Evolutionary conservation across 1,284 basidiomycete genomes (phyloP), one percentile per base, ranked within the genome.

Genomic region (Cronartium ribicola): DNA sequence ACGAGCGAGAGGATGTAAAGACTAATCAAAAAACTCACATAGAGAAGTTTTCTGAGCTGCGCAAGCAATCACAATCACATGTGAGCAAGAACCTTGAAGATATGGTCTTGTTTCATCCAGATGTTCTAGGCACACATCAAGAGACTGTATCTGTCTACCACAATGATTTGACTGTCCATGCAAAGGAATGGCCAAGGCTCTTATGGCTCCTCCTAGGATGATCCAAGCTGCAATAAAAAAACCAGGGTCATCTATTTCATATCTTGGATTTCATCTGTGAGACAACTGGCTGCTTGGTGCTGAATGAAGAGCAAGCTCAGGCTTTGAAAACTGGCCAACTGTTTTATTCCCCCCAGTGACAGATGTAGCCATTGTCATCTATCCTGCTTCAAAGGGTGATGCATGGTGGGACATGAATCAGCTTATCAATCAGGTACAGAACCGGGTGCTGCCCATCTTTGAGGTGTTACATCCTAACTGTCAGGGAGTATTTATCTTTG

Each of bases 401-500:
- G n/a, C 64, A 39, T 66, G 64, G 41, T 66, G 64, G 64, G 41
- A 66, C 39, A 66, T 66, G 64, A 46, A 20, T 51, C 64, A 66
- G 64, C 64, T 66, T 29, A 29, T 29, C 29, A 29, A 29, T 29
- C 29, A 29, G 29, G 29, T 29, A 29, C 29, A 29, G 29, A 29
- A 29, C 29, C 2, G 29, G 29, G 29, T 29, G 29, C 29, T 29
- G 29, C 29, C 29, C 29, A 65, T 41, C 14, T 65, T 65, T 44
- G 39, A 65, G 43, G 7, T 22, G 13, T 40, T 43, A 36, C 40
- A 67, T 20, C 66, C 48, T 2, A 29, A 55, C 11, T 48, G 39
- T 20, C 66, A 67, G 29, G 66, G 37, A 36, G 29, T 67, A 6
- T 67, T 67, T 55, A 17, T 67, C 3, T 67, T 67, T 55, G 29